Evolutionary conservation across 1,139 yeast species (phyloP).

Genomic region (Trichomonascaceae sp.): DNA sequence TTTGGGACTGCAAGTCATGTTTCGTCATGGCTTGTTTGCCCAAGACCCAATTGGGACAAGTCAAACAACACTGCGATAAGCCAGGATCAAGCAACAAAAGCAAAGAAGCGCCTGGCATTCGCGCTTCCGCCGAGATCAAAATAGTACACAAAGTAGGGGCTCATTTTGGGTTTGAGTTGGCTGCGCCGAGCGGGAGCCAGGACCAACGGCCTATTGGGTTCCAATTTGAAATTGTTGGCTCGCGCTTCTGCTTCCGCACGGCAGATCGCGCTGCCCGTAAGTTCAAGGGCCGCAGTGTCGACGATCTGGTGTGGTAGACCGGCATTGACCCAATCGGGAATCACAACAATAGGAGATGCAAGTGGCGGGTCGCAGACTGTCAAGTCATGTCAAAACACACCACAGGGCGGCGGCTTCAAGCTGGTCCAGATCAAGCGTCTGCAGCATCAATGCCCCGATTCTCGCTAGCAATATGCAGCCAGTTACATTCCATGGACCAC

Average conservation of each 20-base stretch:
- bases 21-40: slow-evolving; percentile 59
- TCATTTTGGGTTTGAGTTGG: slow-evolving; percentile 8
- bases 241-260: slow-evolving; percentile 62
- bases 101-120: slow-evolving; percentile 5
- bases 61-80: slow-evolving; percentile 31
- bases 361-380: no score
- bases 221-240: slow-evolving; percentile 63
- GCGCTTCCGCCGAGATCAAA: background rate
- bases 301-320: slow-evolving; percentile 32
- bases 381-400: no score
- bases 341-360: no score
- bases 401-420: no score
- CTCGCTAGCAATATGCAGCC: no score
- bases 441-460: no score
- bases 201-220: no score
- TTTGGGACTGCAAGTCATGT: slow-evolving; percentile 75
- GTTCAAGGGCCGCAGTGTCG: slow-evolving; percentile 67
- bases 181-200: slow-evolving; percentile 22
- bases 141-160: slow-evolving; percentile 13
- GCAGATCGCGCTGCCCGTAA: slow-evolving; percentile 77
- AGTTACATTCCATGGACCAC: no score
- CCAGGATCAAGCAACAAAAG: slow-evolving; percentile 32
- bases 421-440: no score
- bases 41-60: slow-evolving; percentile 22
- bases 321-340: no score